Evolutionary conservation across 1,139 yeast genomes (phyloP).

Genomic region (Protomyces pachydermus): DNA sequence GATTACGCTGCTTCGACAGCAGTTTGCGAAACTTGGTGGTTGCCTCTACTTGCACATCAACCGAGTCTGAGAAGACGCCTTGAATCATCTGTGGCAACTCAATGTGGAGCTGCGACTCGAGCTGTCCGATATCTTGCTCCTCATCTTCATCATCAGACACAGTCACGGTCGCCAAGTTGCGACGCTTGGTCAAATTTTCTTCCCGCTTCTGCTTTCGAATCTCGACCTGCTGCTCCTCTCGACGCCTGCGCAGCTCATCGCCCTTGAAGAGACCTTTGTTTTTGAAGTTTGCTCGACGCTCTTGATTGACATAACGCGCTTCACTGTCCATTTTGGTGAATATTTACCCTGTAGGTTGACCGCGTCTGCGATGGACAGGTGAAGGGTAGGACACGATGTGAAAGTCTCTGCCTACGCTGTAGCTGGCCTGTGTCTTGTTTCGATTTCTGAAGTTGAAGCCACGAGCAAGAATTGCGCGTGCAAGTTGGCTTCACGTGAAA

Average conservation of each 20-base stretch:
- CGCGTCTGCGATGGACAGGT: too few species aligned
- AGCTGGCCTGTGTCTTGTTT: too few species aligned
- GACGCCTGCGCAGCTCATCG: constrained; percentile 94
- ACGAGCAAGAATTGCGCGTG: too few species aligned
- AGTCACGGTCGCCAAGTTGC: constrained; percentile 47
- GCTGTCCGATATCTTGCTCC: constrained; percentile 40
- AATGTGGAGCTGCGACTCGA: constrained; percentile 43
- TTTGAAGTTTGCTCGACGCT: constrained; percentile 93
- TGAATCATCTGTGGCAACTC: constrained; percentile 85
- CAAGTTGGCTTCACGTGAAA: too few species aligned
- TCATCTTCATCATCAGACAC: constrained; percentile 48
- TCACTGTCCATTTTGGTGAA: constrained; percentile 6
- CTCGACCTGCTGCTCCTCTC: constrained; percentile 96
- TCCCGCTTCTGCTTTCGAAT: constrained; percentile 94
- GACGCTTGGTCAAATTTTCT: constrained; percentile 86
- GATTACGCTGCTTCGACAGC: constrained; percentile 88
- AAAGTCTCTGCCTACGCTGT: too few species aligned
- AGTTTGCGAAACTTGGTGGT: constrained; percentile 91
- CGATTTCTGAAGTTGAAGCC: too few species aligned
- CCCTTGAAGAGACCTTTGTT: constrained; percentile 91
- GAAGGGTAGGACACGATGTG: too few species aligned
- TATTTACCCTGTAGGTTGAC: too few species aligned
- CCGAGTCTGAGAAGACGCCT: constrained; percentile 68
- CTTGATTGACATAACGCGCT: constrained; percentile 46
- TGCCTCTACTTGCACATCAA: constrained; percentile 79